phyloP scores from a whole-genome alignment of 163 green algal species.

The Chlorella variabilis region DNA sequence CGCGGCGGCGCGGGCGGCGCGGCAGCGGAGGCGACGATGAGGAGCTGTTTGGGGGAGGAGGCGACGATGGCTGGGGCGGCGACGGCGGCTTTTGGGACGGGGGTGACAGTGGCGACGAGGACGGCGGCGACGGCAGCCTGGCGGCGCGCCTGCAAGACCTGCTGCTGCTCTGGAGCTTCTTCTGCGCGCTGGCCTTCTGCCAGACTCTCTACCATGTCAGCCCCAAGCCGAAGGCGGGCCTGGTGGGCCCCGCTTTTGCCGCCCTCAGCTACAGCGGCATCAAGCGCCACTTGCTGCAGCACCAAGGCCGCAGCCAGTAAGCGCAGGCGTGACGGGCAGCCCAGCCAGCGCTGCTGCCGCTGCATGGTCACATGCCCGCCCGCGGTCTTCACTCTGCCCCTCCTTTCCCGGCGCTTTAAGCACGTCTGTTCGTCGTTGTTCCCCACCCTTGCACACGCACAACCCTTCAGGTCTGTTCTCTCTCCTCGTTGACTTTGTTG shows the following conservation, averaged over 20 bases:
- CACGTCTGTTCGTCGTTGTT: no score
- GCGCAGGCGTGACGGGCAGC: neutral
- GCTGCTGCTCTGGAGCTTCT: constrained; percentile 33
- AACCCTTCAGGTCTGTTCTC: no score
- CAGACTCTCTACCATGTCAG: neutral
- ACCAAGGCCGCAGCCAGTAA: neutral
- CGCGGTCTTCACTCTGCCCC: no score
- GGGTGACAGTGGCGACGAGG: neutral
- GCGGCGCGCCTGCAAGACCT: constrained; percentile 17
- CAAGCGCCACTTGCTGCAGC: constrained; percentile 9
- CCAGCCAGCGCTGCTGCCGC: neutral
- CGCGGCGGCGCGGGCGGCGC: constrained; percentile 7
- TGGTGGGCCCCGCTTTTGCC: constrained; percentile 8
- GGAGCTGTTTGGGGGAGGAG: constrained; percentile 9
- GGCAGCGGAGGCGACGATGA: constrained; percentile 24
- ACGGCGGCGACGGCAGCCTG: neutral
- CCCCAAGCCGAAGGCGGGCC: constrained; percentile 11
- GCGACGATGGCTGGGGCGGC: constrained; percentile 6
- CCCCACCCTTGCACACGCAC: no score
- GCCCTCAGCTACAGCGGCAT: constrained; percentile 8
- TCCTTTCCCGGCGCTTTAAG: no score
- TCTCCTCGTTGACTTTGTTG: no score
- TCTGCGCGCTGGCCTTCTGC: constrained; percentile 22
- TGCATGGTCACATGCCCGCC: no score
- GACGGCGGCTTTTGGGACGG: constrained; percentile 10